Base-by-base conservation (phyloP, 768 basidiomycete genomes). In the Tricholoma terreum region DNA sequence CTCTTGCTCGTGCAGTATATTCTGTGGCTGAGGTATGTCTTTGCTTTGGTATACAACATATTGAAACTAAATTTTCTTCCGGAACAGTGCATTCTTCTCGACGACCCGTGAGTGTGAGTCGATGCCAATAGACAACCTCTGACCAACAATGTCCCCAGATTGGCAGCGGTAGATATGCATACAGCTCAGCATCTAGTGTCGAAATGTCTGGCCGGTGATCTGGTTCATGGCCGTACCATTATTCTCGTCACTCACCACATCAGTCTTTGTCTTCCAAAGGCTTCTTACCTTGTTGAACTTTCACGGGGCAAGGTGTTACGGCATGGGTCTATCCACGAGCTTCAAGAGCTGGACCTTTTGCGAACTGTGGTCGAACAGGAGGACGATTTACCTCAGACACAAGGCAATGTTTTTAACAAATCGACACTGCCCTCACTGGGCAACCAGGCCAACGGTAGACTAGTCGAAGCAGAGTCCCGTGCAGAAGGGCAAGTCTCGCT, bases 241-340 rank as follows among this genome's bases (percentile, higher is more conserved):
- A 79, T 94, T 57, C 79, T 95, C 15, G 90, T 94, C 52, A 93
- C 92, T 0, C 92, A 95, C 66, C 89, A 92, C 65, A 82, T 90
- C 56, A 79, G 77, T 33, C 77, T 93, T 6, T 90, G 89, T 63
- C 75, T 90, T 0, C 86, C 89, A 0, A 73, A 79, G 15, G 84
- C 90, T 0, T 72, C 82, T 1, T 88, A 89, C 70, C 76, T 92
- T 8, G 77, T 93, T 17, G 84, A 87, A 63, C 69, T 89, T 9
- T 73, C 74, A 1, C 67, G 75, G 14, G 87, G 87, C 0, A 60
- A 61, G 10, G 66, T 88, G 14, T 42, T 77, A 2, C 76, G 78
- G 17, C 79, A 82, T 61, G 86, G 85, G 0, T 72, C 76, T 2
- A 75, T 82, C 33, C 67, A 77, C 31, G 80, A 80, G 31, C 70